These are phyloP conservation scores for Cucumis melo DNA, from an alignment of 306 rosid species.

Conservation along the genomic window DNA sequence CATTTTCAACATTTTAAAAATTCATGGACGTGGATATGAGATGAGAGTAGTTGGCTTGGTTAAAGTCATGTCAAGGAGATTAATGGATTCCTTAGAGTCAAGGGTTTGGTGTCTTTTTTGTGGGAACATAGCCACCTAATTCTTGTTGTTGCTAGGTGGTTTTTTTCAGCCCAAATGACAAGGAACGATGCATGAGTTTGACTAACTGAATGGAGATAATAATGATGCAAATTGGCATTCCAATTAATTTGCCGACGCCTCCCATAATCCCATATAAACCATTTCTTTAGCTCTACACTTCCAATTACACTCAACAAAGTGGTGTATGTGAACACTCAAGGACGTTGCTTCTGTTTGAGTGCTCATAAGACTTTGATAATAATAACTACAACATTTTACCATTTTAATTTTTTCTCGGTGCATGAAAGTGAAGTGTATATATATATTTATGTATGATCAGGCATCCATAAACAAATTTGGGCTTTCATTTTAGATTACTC, in stretches of 20 bases:
- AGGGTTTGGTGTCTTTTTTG: neutral
- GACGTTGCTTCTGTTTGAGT: neutral
- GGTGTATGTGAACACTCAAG: neutral
- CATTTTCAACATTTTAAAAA: no score
- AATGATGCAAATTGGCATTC: neutral
- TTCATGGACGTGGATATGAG: neutral
- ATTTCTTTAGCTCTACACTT: neutral
- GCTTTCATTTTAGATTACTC: no score
- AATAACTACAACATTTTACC: neutral
- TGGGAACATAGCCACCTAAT: neutral
- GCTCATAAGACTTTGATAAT: neutral
- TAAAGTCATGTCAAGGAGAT: neutral
- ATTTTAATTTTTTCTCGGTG: neutral
- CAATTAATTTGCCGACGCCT: neutral
- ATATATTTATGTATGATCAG: no score
- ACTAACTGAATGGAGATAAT: neutral
- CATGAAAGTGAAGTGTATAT: neutral
- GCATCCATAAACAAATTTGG: no score
- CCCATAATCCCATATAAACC: neutral
- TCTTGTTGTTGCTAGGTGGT: neutral
- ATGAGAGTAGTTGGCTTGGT: neutral
- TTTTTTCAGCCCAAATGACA: neutral
- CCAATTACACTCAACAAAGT: neutral
- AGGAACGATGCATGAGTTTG: constrained; percentile 3
- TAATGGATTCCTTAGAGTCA: neutral